phyloP scores from a whole-genome alignment of 768 basidiomycete genomes.

The Auricularia cornea region DNA sequence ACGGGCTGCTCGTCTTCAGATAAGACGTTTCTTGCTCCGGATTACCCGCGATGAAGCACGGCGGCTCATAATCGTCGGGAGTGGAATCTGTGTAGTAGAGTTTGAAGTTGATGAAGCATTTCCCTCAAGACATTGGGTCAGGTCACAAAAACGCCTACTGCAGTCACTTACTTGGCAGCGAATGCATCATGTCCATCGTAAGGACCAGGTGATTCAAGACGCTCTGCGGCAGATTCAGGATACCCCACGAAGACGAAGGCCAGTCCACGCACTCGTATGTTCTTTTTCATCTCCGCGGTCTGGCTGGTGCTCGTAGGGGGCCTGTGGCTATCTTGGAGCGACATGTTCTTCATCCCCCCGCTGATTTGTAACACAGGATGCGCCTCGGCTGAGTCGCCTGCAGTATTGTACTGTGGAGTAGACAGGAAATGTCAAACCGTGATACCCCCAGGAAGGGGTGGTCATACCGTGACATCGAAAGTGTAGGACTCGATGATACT shows the following conservation, averaged over 20 bases:
- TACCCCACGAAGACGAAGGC: no score
- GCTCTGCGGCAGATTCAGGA: constrained; percentile 32
- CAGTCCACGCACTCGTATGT: no score
- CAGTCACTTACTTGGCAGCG: constrained; percentile 50
- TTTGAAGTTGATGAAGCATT: constrained; percentile 84
- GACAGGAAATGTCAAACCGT: not conserved
- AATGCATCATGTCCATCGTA: constrained; percentile 73
- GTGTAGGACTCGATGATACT: constrained; percentile 86
- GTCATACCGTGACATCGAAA: constrained; percentile 70
- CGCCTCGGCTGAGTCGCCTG: constrained; percentile 47
- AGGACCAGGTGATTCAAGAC: constrained; percentile 71
- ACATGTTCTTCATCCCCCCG: constrained; percentile 45
- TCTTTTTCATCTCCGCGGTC: no score
- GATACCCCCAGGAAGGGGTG: not conserved
- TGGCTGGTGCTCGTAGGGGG: no score
- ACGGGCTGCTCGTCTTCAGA: constrained; percentile 66
- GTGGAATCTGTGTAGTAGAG: constrained; percentile 74
- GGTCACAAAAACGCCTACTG: not conserved
- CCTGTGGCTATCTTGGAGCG: constrained; percentile 44
- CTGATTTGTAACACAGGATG: constrained; percentile 72
- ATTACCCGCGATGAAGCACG: constrained; percentile 67
- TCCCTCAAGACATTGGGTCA: constrained; percentile 36
- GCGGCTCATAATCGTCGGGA: constrained; percentile 78
- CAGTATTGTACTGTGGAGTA: no score
- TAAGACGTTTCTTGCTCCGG: constrained; percentile 66